Evolutionary conservation across 352 stramenopile genomes (phyloP), one percentile per base, ranked within the genome.

Genomic region (Phytophthora agathidicida): DNA sequence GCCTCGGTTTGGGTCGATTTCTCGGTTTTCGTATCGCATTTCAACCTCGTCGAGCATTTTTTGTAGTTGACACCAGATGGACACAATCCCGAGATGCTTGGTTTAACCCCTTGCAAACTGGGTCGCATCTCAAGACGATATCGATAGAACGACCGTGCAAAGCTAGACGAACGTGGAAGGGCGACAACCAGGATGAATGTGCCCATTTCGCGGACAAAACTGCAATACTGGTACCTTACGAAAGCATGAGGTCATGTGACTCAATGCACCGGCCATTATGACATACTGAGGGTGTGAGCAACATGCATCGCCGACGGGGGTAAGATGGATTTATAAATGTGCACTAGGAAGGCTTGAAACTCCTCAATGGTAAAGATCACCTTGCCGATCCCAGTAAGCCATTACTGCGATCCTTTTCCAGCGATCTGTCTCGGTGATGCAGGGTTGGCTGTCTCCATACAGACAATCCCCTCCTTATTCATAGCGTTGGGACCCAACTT

Each of bases 151-250:
- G 28, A 64, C 46, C 20, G 30, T 51, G 23, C 33, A 50, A 28
- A 22, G 26, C 4, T 11, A 19, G 44, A 16, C 17, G 33, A 36
- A 14, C 7, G 1, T 51, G 55, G 46, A 65, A 52, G 26, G 31
- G 37, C 46, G 56, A 59, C 56, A 57, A 65, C 56, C 30, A 65
- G 30, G 56, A 65, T 59, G 56, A 59, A 65, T 37, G n/a, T 16
- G 24, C 44, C 47, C 56, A 39, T 56, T 41, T 41, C n/a, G 30
- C 17, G 24, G 30, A 13, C 22, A 64, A 58, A 28, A 26, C 8
- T 44, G 23, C 36, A 47, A 54, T 27, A 23, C 37, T 48, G 28
- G 49, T n/a, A 57, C 13, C 6, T 11, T 41, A 35, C 17, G 17
- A 26, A 20, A 9, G 10, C 32, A 19, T 17, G 5, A 8, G 13